Conservation (phyloP, 2,329 filamentous ascomycete species). For the Talaromyces islandicus region DNA sequence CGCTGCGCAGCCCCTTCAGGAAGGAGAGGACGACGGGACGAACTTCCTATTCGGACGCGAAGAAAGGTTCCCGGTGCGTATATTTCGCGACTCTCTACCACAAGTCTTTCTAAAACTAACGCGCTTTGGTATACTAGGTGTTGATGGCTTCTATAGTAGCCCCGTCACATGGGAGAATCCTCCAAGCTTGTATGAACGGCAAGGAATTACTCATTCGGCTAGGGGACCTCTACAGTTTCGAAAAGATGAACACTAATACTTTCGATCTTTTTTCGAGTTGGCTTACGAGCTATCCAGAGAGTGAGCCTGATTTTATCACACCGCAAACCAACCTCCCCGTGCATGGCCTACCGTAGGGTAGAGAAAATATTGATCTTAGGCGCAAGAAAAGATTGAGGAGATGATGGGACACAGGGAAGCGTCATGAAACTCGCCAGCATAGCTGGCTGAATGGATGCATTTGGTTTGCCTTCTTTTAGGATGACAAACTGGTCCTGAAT, state of each 20-base stretch:
- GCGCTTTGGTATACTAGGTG: not conserved
- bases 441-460: too few relatives aligned
- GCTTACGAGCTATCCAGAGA: not conserved
- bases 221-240: not conserved
- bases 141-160: conserved; percentile 1
- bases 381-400: too few relatives aligned
- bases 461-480: too few relatives aligned
- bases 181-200: conserved; percentile 1
- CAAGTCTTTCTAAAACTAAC: not conserved
- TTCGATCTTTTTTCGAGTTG: not conserved
- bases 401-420: too few relatives aligned
- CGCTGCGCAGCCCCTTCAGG: not conserved
- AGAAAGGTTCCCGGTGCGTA: conserved; percentile 2
- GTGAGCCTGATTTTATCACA: conserved; percentile 20
- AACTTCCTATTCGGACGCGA: not conserved
- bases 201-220: not conserved
- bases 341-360: too few relatives aligned
- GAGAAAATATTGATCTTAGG: too few relatives aligned
- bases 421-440: too few relatives aligned
- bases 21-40: not conserved
- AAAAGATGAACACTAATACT: not conserved
- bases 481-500: too few relatives aligned
- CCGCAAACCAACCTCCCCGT: too few relatives aligned
- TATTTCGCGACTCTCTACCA: not conserved
- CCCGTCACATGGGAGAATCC: not conserved